Conservation (phyloP, 352 stramenopile species). For the Phytopythium litorale region DNA sequence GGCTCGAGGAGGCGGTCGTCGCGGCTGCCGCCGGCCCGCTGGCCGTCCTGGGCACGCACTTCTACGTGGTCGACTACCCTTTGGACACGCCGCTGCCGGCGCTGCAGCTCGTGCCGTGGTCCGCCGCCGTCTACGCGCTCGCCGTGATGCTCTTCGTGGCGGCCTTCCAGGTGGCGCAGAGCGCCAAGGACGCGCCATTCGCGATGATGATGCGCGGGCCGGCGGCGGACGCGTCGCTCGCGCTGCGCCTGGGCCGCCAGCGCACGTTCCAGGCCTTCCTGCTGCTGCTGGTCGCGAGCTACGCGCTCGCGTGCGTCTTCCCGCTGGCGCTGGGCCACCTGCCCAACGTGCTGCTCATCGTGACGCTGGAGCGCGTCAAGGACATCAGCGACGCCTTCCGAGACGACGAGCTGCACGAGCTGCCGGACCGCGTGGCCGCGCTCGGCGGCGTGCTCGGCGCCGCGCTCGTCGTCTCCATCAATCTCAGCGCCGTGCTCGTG, state of each 20-base stretch:
- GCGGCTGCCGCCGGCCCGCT: slow-evolving; percentile 46
- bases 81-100: slow-evolving; percentile 34
- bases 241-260: slow-evolving; percentile 52
- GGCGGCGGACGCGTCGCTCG: slow-evolving; percentile 36
- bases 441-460: slow-evolving; percentile 38
- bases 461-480: slow-evolving; percentile 56
- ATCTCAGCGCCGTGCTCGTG: slow-evolving; percentile 33
- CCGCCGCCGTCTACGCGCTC: slow-evolving; percentile 41
- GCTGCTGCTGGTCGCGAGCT: slow-evolving; percentile 51
- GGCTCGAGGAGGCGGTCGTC: slow-evolving; percentile 49
- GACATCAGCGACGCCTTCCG: slow-evolving; percentile 70
- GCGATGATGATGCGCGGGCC: slow-evolving; percentile 42
- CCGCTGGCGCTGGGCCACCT: slow-evolving; percentile 53
- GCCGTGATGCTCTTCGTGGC: slow-evolving; percentile 57
- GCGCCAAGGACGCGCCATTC: slow-evolving; percentile 70
- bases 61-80: slow-evolving; percentile 40
- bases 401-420: slow-evolving; percentile 51
- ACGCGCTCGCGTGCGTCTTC: slow-evolving; percentile 46
- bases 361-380: slow-evolving; percentile 53
- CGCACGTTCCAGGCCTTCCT: slow-evolving; percentile 61
- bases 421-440: slow-evolving; percentile 49
- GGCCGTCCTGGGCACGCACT: slow-evolving; percentile 43
- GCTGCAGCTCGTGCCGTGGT: slow-evolving; percentile 2
- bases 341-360: slow-evolving; percentile 60
- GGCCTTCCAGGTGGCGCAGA: slow-evolving; percentile 63